These are phyloP conservation scores for Annulohypoxylon nitens DNA, from an alignment of 495 filamentous ascomycete genomes.

Conservation along the genomic window DNA sequence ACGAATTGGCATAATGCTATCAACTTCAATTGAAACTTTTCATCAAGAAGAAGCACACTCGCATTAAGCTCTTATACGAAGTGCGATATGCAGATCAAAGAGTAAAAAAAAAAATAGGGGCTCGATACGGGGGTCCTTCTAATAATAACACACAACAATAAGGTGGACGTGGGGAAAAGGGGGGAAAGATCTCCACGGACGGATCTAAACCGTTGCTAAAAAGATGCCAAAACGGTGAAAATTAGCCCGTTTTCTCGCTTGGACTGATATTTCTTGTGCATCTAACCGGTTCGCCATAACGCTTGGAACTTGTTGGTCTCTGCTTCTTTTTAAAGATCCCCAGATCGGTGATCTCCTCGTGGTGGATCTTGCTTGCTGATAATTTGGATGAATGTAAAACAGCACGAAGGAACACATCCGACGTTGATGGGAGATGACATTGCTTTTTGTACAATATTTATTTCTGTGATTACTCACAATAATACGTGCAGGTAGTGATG, in stretches of 20 bases:
- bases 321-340: slow-evolving; percentile 38
- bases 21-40: slow-evolving; percentile 10
- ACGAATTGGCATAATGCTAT: slow-evolving; percentile 29
- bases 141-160: slow-evolving; percentile 32
- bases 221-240: slow-evolving; percentile 20
- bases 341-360: slow-evolving; percentile 42
- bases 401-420: slow-evolving; percentile 4
- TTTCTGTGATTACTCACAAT: background rate
- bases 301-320: slow-evolving; percentile 35
- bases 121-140: slow-evolving; percentile 25
- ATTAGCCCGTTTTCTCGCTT: slow-evolving; percentile 23
- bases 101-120: slow-evolving; percentile 30
- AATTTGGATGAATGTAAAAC: slow-evolving; percentile 28
- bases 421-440: background rate
- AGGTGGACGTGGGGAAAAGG: slow-evolving; percentile 39
- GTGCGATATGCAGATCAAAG: slow-evolving; percentile 33
- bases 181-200: slow-evolving; percentile 34
- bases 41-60: background rate
- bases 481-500: background rate
- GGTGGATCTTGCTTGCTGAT: slow-evolving; percentile 31
- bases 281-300: slow-evolving; percentile 30
- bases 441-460: slow-evolving; percentile 1
- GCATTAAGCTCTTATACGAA: slow-evolving; percentile 25
- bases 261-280: slow-evolving; percentile 32
- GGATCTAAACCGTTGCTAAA: slow-evolving; percentile 31